Evolutionary conservation across 192 early-diverging fungal genomes (phyloP), one percentile per base, ranked within the genome.

Genomic region (Backusella macrospora): DNA sequence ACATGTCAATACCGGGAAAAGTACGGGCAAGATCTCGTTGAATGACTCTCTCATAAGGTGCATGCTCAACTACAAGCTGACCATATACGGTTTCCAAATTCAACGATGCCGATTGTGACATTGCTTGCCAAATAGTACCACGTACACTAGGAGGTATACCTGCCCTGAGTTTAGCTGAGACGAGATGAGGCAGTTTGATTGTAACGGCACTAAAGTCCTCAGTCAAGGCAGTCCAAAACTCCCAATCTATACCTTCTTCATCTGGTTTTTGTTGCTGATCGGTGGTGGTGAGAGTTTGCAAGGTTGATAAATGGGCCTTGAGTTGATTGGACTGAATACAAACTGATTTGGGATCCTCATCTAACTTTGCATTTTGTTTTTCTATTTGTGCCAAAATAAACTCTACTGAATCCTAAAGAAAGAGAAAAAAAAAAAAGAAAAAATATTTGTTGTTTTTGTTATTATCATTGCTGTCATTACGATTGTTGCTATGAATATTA

Each of bases 21-120:
- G 97, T 99, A 29, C 97, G 87, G 59, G 94, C 86, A 23, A 99
- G 85, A 79, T 99, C 97, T n/a, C 97, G 85, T 55, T 92, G 90
- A 74, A 99, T 99, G 67, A 96, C 85, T 70, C 93, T 92, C 79
- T 98, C 97, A 77, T 96, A 90, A 29, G 95, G 90, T 42, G 92
- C 92, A 38, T 82, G 73, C 75, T 92, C 90, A 43, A 75, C 73
- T 16, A 95, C 73, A 43, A 99, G 86, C 72, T 91, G 92, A 16
- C 88, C 80, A 83, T 96, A 98, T 38, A 93, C 88, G 2, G 88
- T 86, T 80, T 96, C 94, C 70, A 97, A 79, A 59, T 90, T 87
- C 13, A 89, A 87, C 7, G 86, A 89, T 49, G 91, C 92, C 55
- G 92, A 93, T 70, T 92, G 89, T 46, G 88, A 91, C 88, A 98